Conservation (phyloP, 129 eudicot genomes). For the Sambucus nigra region DNA sequence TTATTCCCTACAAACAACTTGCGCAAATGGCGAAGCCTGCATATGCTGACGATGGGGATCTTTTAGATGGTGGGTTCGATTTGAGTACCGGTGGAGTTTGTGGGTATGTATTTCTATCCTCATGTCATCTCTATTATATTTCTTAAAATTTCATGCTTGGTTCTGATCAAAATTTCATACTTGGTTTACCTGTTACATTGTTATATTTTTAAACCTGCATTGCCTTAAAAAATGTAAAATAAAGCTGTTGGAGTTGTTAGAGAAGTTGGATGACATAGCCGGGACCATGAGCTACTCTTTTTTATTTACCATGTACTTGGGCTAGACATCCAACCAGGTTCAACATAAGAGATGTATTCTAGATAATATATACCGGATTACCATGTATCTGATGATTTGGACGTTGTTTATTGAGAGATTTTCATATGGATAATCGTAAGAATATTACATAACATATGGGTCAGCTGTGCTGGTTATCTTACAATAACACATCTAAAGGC, state of each 20-base stretch:
- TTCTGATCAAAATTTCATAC: too few species aligned
- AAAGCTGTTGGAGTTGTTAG: neutral
- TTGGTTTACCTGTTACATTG: neutral
- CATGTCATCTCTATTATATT: neutral
- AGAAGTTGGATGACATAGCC: constrained; percentile 1
- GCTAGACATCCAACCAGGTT: neutral
- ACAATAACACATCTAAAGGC: neutral
- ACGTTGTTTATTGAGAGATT: neutral
- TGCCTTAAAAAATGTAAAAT: neutral
- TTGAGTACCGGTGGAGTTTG: constrained; percentile 94
- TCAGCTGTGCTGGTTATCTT: neutral
- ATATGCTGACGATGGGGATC: constrained; percentile 67
- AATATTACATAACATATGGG: neutral
- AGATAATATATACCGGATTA: neutral
- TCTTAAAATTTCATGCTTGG: neutral
- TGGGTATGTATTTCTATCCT: constrained; percentile 44
- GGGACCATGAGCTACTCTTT: neutral
- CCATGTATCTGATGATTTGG: neutral
- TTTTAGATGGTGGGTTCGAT: constrained; percentile 92
- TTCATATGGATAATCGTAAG: too few species aligned
- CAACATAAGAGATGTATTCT: neutral
- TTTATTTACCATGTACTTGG: neutral
- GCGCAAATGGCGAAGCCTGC: constrained; percentile 67
- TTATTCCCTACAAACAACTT: constrained; percentile 66
- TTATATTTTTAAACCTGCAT: neutral